phyloP scores from a whole-genome alignment of 495 filamentous ascomycete species.

The Extremus antarcticus region DNA sequence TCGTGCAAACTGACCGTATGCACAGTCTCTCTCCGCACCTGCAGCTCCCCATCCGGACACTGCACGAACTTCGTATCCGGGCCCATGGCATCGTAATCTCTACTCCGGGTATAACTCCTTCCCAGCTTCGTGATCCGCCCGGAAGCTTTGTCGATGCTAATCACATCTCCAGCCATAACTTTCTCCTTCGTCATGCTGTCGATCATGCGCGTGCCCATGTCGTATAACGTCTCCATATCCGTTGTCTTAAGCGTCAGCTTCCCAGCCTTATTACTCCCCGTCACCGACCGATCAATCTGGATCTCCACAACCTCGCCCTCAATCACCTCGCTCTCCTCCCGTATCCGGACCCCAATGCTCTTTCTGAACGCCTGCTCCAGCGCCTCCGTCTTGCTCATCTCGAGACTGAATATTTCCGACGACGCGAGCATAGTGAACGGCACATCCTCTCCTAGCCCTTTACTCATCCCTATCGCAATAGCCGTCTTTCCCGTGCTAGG shows the following conservation, averaged over 20 bases:
- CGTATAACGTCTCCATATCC: conserved; percentile 99
- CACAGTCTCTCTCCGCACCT: conserved; percentile 92
- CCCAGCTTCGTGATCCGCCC: conserved; percentile 97
- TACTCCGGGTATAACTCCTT: conserved; percentile 79
- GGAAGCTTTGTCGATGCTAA: conserved; percentile 93
- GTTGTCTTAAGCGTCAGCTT: conserved; percentile 99
- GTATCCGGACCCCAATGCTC: conserved; percentile 92
- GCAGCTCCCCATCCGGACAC: conserved; percentile 96
- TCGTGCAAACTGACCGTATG: conserved; percentile 96
- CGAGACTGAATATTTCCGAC: conserved; percentile 93
- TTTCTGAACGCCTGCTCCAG: conserved; percentile 96
- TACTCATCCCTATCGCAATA: conserved; percentile 97
- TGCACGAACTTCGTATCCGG: conserved; percentile 96
- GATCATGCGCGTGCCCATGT: conserved; percentile 99
- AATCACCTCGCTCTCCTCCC: conserved; percentile 97
- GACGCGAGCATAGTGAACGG: conserved; percentile 93
- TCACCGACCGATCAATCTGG: conserved; percentile 94
- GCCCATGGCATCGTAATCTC: conserved; percentile 99
- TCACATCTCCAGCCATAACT: conserved; percentile 95
- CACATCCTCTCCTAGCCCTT: conserved; percentile 83
- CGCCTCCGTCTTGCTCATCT: conserved; percentile 98
- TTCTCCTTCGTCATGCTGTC: conserved; percentile 98
- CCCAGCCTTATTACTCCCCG: conserved; percentile 71
- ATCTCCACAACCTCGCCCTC: conserved; percentile 99
- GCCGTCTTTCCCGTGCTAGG: conserved; percentile 98